Percentiles rank a stretch among this genome's conserved stretches.
Evolutionary conservation across 2,329 filamentous ascomycete species (phyloP).

Genomic region (Clonostachys sp.): DNA sequence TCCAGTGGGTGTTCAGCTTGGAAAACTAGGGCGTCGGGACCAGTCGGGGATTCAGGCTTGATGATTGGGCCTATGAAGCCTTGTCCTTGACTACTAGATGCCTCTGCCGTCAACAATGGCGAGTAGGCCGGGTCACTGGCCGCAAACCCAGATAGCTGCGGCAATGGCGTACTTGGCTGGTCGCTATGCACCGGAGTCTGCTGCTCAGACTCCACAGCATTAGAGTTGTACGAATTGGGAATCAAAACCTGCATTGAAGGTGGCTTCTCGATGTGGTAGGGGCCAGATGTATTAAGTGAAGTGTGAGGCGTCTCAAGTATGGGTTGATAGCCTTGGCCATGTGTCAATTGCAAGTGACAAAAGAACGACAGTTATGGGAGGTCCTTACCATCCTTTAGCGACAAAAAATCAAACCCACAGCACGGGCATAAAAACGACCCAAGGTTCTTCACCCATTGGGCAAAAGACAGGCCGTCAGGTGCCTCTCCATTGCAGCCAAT

Average conservation of each 20-base stretch:
- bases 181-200: background rate
- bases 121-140: background rate
- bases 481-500: background rate
- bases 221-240: background rate
- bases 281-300: conserved; percentile 19
- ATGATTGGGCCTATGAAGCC: too few species aligned
- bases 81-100: too few species aligned
- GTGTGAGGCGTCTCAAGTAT: conserved; percentile 14
- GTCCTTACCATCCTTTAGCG: conserved; percentile 22
- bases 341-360: conserved; percentile 1
- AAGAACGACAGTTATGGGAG: background rate
- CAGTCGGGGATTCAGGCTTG: too few species aligned
- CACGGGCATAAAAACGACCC: conserved; percentile 19
- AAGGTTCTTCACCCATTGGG: conserved; percentile 19
- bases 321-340: conserved; percentile 24
- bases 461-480: conserved; percentile 11
- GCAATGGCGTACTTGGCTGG: background rate
- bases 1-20: too few species aligned
- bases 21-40: too few species aligned
- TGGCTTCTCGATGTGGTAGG: conserved; percentile 21
- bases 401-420: conserved; percentile 17
- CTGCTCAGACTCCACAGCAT: background rate
- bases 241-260: conserved; percentile 5
- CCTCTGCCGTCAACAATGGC: background rate
- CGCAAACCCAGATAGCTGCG: too few species aligned